Evolutionary conservation across 352 stramenopile species (phyloP), one percentile per base, ranked within the genome.

Genomic region (Globisporangium apiculatum): DNA sequence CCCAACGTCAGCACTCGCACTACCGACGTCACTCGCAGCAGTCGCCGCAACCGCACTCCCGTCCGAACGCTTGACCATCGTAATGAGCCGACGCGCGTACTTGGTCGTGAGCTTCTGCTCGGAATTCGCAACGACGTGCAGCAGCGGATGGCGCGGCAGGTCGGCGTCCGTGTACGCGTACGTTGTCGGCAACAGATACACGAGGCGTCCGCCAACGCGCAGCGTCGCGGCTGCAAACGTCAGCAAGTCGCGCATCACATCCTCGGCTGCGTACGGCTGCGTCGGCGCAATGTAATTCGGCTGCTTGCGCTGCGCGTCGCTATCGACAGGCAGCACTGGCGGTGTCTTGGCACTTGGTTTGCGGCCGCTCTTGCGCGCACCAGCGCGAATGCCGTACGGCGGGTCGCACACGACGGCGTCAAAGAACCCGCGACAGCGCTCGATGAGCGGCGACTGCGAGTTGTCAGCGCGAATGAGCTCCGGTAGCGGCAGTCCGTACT

Each of bases 171-270:
- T 89, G 65, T 94, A 95, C 62, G 87, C 73, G 64, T 89, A 88
- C 9, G 73, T 91, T 5, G 83, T 91, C 24, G 88, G 88, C 36
- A 97, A 67, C 48, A 97, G 55, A 53, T 97, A 97, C 49, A 94
- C 87, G 18, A 97, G 69, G 1, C 87, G 76, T 5, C 88, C 89
- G 43, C 82, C 85, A 37, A 90, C 69, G 6, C 72, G 72, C 51
- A 97, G 71, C 18, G 78, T 86, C 51, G 70, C 66, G 5, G 89
- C 86, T 8, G 88, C 72, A 59, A 98, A 92, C 62, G 97, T 81
- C 18, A 99, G 74, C 50, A 99, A 68, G 69, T 99, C 96, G 1
- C 84, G 81, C 91, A 99, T 98, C 43, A 99, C 94, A 70, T 99
- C 96, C 47, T 97, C 94, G 7, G 97, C 92, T 6, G 87, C 73